Evolutionary conservation across 495 filamentous ascomycete genomes (phyloP), one percentile per base, ranked within the genome.

Genomic region (Podospora pseudopauciseta): DNA sequence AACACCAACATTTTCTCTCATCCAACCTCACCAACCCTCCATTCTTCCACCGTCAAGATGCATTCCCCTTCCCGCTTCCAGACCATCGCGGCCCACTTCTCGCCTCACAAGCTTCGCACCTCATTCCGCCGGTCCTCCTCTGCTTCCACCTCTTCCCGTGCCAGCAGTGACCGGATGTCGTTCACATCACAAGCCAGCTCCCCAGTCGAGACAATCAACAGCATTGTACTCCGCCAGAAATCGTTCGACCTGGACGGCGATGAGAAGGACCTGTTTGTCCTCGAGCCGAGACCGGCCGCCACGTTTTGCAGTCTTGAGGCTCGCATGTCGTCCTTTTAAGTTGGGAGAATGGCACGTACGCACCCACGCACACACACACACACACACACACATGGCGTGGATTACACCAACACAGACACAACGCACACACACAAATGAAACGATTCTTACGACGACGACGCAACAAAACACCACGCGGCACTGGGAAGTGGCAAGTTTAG

Each of bases 231-330:
- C 71, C 79, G 80, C 20, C 81, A 81, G 60, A 81, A 80, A 19
- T 81, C 78, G 18, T 66, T 78, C 30, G 78, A 82, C 71, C 66
- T 83, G 34, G 80, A 81, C 63, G 80, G 80, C 64, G 84, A 87
- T 73, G 80, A 80, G 70, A 77, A 79, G 68, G 84, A 85, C 66
- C 73, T 84, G 2, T 79, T 77, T 73, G 78, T 87, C 53, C 79
- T 87, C 26, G 85, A 87, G 75, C 85, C 85, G 27, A 72, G 84
- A 64, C 85, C 85, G 56, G 79, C 84, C 57, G 80, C 82, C 20
- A 83, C 82, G 74, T 86, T 85, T 77, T 84, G 81, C 68, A 82
- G 85, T 28, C 73, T 86, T 53, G 85, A 84, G 74, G 85, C 85
- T 76, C 74, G 83, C 60, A 85, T 86, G 80, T 75, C 76, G 58